Conservation (phyloP, 2,329 filamentous ascomycete genomes). For the Domatiomyces catenatus region DNA sequence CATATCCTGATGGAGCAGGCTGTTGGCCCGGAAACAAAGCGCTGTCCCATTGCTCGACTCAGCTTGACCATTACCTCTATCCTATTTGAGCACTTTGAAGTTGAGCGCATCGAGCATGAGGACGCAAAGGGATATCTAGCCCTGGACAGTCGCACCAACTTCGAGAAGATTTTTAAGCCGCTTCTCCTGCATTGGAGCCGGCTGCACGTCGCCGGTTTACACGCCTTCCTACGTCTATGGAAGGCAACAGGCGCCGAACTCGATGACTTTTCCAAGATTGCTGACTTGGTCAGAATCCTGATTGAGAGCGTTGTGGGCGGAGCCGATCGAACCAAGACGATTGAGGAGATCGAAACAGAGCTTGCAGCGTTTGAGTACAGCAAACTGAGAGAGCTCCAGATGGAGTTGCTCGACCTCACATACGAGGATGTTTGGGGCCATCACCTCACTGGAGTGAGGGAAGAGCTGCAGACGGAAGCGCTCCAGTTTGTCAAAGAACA, state of each 20-base stretch:
- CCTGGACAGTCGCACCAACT: conserved; percentile 58
- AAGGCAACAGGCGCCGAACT: conserved; percentile 69
- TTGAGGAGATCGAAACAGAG: conserved; percentile 79
- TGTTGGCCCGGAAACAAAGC: conserved; percentile 50
- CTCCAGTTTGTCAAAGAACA: conserved; percentile 96
- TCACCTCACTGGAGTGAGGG: conserved; percentile 76
- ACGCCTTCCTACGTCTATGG: conserved; percentile 85
- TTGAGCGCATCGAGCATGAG: conserved; percentile 67
- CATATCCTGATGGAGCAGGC: conserved; percentile 85
- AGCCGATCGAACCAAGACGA: conserved; percentile 64
- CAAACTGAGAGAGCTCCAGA: conserved; percentile 69
- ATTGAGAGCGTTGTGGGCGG: conserved; percentile 79
- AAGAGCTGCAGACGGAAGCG: conserved; percentile 79
- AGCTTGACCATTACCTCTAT: conserved; percentile 77
- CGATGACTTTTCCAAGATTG: conserved; percentile 87
- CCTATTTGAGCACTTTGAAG: conserved; percentile 88
- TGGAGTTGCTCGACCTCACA: conserved; percentile 77
- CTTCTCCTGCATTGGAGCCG: conserved; percentile 85
- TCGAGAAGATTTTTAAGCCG: conserved; percentile 76
- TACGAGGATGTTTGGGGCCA: conserved; percentile 93
- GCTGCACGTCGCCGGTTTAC: conserved; percentile 68
- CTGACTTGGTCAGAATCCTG: conserved; percentile 77
- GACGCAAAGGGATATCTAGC: conserved; percentile 62
- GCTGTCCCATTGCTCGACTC: conserved; percentile 75
- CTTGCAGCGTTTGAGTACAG: conserved; percentile 67